Base-by-base conservation (phyloP, 2,329 filamentous ascomycete species). In the Microdochium paspali region DNA sequence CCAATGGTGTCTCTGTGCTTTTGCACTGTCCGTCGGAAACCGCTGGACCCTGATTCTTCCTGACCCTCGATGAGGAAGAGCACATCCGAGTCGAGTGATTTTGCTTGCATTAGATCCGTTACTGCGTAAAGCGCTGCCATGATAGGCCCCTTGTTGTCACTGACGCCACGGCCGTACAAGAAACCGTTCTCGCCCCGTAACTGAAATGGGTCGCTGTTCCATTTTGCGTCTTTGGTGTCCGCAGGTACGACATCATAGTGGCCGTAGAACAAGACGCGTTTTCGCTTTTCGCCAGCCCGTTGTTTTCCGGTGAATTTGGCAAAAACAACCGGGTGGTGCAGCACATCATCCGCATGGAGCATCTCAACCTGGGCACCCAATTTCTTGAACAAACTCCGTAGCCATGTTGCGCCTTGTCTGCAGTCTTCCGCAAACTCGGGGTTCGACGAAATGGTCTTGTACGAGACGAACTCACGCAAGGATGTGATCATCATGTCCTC, bases 211-310 rank as follows among this genome's bases (percentile, higher is more conserved):
- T 97, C 87, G 2, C 82, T 82, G 32, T 80, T 76, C 93, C 93
- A 98, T 55, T 88, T 91, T 31, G 80, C 79, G 49, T 84, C 82
- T 52, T 86, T 86, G 31, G 85, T 83, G 54, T 95, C 89, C 0
- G 93, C 93, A 1, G 90, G 80, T 3, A 98, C 93, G 2, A 98
- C 90, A 61, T 98, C 93, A 70, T 98, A 98, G 63, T 98, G 93
- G 0, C 94, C 93, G 60, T 98, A 98, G 63, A 98, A 98, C 0
- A 98, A 70, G 9, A 97, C 87, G 25, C 88, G 90, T 67, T 93
- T 95, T 18, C 87, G 79, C 24, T 79, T 72, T 24, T 78, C 74
- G 0, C 79, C 70, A 1, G 81, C 78, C 10, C 80, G 75, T 50
- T 76, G 80, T 64, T 83, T 93, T 3, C 85, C 90, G 42, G 80